Evolutionary conservation across 129 eudicot genomes (phyloP).

Genomic region (Mikania micrantha): DNA sequence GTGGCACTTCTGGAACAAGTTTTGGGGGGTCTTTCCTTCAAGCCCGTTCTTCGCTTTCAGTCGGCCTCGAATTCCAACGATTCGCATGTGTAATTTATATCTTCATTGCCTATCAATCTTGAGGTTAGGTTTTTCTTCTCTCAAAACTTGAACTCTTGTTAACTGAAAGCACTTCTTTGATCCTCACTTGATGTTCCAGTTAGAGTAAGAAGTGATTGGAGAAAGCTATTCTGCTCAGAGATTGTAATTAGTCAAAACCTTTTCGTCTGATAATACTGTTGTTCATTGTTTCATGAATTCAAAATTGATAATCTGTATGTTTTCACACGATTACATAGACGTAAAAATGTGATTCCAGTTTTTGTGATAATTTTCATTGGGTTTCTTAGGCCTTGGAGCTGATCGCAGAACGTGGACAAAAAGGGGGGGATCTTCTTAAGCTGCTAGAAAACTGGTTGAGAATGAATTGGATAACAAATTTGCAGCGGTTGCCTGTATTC

Average conservation of each 20-base stretch:
- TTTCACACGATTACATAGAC: background rate
- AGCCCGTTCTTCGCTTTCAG: no score
- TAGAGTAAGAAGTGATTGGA: background rate
- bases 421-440: no score
- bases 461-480: slow-evolving; percentile 35
- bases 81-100: background rate
- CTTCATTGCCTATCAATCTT: background rate
- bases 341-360: background rate
- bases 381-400: background rate
- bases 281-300: slow-evolving; percentile 6
- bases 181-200: background rate
- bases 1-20: no score
- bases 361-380: no score
- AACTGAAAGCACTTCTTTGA: background rate
- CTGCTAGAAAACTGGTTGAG: slow-evolving; percentile 12
- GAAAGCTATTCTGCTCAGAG: background rate
- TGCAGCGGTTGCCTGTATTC: slow-evolving; percentile 25
- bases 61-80: background rate
- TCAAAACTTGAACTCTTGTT: background rate
- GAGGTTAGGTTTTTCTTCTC: slow-evolving; percentile 2
- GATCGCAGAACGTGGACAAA: background rate
- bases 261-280: background rate
- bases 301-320: background rate
- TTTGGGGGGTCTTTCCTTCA: no score
- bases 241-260: background rate